A percentile compares a stretch with the other conserved stretches of the same genome.
phyloP scores from a whole-genome alignment of 257 asterid species.

The Gardenia jasminoides region DNA sequence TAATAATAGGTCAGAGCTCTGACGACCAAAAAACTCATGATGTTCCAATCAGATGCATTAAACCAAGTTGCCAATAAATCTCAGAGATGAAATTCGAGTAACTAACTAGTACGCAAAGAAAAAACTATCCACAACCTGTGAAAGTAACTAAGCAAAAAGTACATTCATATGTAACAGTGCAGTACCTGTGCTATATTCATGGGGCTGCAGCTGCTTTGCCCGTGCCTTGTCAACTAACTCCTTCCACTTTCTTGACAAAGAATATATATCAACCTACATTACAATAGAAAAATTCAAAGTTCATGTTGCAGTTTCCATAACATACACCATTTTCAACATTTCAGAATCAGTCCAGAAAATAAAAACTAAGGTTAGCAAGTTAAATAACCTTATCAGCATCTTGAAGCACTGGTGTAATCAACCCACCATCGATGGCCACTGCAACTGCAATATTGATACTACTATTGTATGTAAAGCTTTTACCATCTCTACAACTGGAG shows the following conservation, averaged over 20 bases:
- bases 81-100: background rate
- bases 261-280: conserved; percentile 74
- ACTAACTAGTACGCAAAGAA: background rate
- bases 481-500: conserved; percentile 82
- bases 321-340: background rate
- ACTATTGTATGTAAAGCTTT: conserved; percentile 70
- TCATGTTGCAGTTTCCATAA: background rate
- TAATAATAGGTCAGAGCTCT: background rate
- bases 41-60: background rate
- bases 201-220: conserved; percentile 84
- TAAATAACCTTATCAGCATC: conserved; percentile 74
- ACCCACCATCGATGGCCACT: conserved; percentile 80
- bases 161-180: background rate
- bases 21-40: background rate
- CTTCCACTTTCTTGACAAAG: conserved; percentile 80
- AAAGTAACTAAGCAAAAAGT: background rate
- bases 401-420: conserved; percentile 86
- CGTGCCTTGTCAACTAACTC: conserved; percentile 84
- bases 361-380: no score
- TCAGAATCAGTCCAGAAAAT: no score
- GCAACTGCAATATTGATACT: conserved; percentile 82
- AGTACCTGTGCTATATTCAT: conserved; percentile 75
- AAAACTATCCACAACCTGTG: background rate
- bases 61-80: background rate
- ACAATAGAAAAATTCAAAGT: conserved; percentile 19